phyloP scores from a whole-genome alignment of 805 yeast species.

The Nakazawaea anatomiae region DNA sequence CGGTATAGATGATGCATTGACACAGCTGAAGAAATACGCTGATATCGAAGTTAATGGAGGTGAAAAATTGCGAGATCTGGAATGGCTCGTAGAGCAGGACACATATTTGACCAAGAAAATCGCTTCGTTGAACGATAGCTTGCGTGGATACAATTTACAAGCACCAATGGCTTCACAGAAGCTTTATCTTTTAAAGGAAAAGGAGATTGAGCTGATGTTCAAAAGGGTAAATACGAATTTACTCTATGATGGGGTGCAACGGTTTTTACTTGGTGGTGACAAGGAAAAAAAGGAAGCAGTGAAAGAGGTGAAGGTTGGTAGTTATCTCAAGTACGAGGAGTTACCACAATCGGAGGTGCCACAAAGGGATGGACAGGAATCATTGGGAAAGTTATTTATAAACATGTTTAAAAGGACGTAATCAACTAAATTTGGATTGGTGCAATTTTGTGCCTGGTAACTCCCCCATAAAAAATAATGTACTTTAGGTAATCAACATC shows the following conservation, averaged over 20 bases:
- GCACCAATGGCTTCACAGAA: constrained; percentile 58
- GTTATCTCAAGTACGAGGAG: constrained; percentile 10
- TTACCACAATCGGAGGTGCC: constrained; percentile 14
- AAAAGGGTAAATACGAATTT: constrained; percentile 22
- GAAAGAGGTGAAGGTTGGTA: constrained; percentile 16
- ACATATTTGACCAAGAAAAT: constrained; percentile 29
- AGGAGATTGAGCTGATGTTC: constrained; percentile 37
- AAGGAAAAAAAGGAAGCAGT: background rate
- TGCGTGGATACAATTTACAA: constrained; percentile 56
- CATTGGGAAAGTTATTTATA: constrained; percentile 22
- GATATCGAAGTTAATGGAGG: constrained; percentile 16
- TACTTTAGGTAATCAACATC: background rate
- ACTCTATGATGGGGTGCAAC: constrained; percentile 19
- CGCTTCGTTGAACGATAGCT: constrained; percentile 36
- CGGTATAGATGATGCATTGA: constrained; percentile 14
- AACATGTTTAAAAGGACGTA: constrained; percentile 15
- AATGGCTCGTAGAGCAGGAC: constrained; percentile 32
- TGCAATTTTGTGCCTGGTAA: background rate
- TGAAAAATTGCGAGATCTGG: constrained; percentile 16
- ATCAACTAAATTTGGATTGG: background rate
- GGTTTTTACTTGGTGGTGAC: constrained; percentile 15
- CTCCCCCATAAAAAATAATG: no score
- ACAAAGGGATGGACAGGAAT: constrained; percentile 18
- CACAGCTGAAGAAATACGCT: constrained; percentile 13
- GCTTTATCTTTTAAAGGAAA: constrained; percentile 39